Conservation (phyloP, 495 filamentous ascomycete genomes). For the Tuber microsphaerosporum region DNA sequence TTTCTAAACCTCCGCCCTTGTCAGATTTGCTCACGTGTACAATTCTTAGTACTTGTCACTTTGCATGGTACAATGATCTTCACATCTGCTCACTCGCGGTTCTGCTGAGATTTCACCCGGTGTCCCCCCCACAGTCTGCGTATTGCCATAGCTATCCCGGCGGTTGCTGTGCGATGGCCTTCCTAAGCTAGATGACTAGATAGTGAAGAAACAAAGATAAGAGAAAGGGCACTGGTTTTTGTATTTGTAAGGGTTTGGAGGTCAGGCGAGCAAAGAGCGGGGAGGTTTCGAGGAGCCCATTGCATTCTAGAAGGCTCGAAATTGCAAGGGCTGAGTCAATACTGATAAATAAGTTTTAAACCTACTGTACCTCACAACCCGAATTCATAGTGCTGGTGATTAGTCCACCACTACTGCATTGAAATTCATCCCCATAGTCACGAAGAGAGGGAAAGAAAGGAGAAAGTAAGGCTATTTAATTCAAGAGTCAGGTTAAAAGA, state of each 20-base stretch:
- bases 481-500: not conserved
- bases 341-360: not conserved
- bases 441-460: not conserved
- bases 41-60: not conserved
- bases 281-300: not conserved
- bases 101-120: not conserved
- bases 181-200: not conserved
- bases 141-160: not conserved
- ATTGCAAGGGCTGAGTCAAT: not conserved
- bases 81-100: not conserved
- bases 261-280: not conserved
- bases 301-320: not conserved
- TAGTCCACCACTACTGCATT: not conserved
- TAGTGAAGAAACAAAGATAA: not conserved
- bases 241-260: not conserved
- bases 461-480: not conserved
- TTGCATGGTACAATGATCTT: not conserved
- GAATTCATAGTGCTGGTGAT: not conserved
- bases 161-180: not conserved
- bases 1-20: not conserved
- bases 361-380: not conserved
- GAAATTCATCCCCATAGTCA: not conserved
- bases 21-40: not conserved
- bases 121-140: not conserved
- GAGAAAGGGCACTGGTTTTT: not conserved